These are phyloP conservation scores for Urtica urens DNA, from an alignment of 306 rosid species.

Conservation along the genomic window DNA sequence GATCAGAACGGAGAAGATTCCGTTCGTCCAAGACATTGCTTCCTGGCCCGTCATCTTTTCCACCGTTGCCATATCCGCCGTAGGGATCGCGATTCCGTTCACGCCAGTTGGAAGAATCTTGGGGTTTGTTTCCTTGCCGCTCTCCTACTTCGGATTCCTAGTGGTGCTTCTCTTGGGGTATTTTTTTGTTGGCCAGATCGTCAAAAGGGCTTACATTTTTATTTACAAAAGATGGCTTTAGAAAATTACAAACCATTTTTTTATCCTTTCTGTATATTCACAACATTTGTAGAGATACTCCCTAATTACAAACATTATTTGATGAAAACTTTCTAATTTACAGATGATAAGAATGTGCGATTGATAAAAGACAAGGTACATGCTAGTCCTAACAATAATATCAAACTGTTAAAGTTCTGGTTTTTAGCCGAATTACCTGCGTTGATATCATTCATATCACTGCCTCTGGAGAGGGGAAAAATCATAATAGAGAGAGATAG, in stretches of 20 bases:
- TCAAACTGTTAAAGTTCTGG: conserved; percentile 13
- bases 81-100: conserved; percentile 46
- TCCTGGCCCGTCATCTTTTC: conserved; percentile 83
- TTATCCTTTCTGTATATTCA: conserved; percentile 3
- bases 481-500: neutral
- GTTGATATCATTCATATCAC: conserved; percentile 1
- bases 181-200: conserved; percentile 46
- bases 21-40: conserved; percentile 57
- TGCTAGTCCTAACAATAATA: conserved; percentile 28
- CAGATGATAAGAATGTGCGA: conserved; percentile 21
- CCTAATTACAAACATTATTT: neutral
- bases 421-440: conserved; percentile 50
- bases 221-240: conserved; percentile 62
- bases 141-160: conserved; percentile 49
- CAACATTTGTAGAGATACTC: conserved; percentile 9
- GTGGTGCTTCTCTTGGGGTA: conserved; percentile 45
- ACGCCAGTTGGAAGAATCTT: conserved; percentile 45
- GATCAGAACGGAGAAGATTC: conserved; percentile 62
- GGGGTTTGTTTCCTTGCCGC: conserved; percentile 42
- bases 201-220: conserved; percentile 49
- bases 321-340: conserved; percentile 15
- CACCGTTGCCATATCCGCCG: conserved; percentile 41
- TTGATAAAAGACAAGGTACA: conserved; percentile 30
- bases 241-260: conserved; percentile 5
- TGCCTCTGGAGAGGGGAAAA: neutral